Conservation (phyloP, 371 early-diverging fungal species). For the Cladochytrium tenue region DNA sequence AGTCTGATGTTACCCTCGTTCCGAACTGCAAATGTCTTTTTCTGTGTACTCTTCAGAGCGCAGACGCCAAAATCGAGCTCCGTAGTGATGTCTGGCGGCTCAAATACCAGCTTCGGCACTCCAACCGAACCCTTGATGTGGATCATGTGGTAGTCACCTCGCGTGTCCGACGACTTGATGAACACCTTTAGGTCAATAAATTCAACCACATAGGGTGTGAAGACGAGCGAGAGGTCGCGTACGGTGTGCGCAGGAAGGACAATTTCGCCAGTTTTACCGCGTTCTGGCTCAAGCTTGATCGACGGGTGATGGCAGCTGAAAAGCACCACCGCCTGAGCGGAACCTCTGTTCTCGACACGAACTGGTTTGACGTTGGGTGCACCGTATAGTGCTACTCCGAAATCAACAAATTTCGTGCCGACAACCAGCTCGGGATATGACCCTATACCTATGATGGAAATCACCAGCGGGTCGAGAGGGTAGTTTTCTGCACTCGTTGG, state of each 20-base stretch:
- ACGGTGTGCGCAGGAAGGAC: conserved; percentile 33
- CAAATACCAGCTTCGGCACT: conserved; percentile 46
- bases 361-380: conserved; percentile 44
- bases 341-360: conserved; percentile 51
- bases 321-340: conserved; percentile 49
- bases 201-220: conserved; percentile 50
- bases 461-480: conserved; percentile 29
- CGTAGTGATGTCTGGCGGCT: conserved; percentile 35
- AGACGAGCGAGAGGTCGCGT: conserved; percentile 41
- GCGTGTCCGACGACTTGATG: conserved; percentile 48
- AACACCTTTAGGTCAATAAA: conserved; percentile 47
- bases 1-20: conserved; percentile 59
- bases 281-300: conserved; percentile 40
- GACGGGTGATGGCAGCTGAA: conserved; percentile 51
- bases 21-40: conserved; percentile 42
- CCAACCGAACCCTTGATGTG: conserved; percentile 52
- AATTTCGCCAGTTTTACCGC: conserved; percentile 24
- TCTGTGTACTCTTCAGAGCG: conserved; percentile 33
- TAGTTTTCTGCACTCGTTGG: conserved; percentile 32
- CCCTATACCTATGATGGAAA: conserved; percentile 42
- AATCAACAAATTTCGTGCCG: conserved; percentile 48
- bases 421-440: conserved; percentile 56
- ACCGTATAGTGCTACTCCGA: conserved; percentile 51
- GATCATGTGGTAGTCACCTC: conserved; percentile 56
- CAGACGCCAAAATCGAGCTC: conserved; percentile 56